A percentile compares a stretch with the other conserved stretches of the same genome.
Conservation (phyloP, 192 early-diverging fungal species). For the Tieghemiomyces parasiticus region DNA sequence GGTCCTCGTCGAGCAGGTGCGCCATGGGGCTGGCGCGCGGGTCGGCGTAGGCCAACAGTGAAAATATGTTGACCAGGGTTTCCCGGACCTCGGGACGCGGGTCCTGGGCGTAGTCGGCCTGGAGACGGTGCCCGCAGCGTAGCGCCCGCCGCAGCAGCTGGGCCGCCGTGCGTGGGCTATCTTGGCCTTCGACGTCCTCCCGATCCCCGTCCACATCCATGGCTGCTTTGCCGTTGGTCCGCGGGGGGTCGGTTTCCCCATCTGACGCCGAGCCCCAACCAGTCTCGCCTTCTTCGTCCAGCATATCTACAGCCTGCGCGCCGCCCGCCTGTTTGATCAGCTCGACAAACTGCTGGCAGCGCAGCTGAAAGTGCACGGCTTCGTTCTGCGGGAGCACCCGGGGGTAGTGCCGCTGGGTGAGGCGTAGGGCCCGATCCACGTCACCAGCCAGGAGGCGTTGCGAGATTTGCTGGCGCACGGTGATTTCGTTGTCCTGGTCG, state of each 20-base stretch:
- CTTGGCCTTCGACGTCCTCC: constrained; percentile 16
- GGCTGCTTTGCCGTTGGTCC: constrained; percentile 14
- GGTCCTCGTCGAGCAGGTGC: constrained; percentile 32
- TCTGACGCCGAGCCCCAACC: background rate
- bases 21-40: constrained; percentile 30
- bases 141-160: constrained; percentile 24
- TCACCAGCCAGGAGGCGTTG: constrained; percentile 48
- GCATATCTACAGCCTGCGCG: constrained; percentile 1
- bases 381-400: constrained; percentile 40
- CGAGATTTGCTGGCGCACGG: constrained; percentile 28
- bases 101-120: constrained; percentile 32
- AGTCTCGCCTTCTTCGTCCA: constrained; percentile 4
- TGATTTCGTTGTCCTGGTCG: constrained; percentile 19
- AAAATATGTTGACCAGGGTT: constrained; percentile 44
- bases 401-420: constrained; percentile 54
- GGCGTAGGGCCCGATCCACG: constrained; percentile 54
- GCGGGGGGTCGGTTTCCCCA: background rate
- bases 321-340: constrained; percentile 38
- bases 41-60: constrained; percentile 55
- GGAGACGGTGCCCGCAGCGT: constrained; percentile 36
- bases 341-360: constrained; percentile 80
- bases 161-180: background rate
- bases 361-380: constrained; percentile 56
- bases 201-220: constrained; percentile 21
- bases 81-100: constrained; percentile 25